These are phyloP conservation scores for Scheffersomyces quercinus DNA, from an alignment of 1,139 yeast genomes.

Conservation along the genomic window DNA sequence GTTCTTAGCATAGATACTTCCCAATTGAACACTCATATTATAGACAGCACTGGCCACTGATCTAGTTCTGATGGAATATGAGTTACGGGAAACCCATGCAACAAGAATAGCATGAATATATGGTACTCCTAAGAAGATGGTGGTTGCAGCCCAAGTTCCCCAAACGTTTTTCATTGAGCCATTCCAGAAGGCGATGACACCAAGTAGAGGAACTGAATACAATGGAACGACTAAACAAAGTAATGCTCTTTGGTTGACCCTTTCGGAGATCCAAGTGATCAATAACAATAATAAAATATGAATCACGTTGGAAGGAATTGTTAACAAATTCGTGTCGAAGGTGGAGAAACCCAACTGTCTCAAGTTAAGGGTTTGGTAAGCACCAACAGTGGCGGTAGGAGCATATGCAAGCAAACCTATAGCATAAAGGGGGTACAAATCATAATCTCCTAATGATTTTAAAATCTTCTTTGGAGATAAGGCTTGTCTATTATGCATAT, in stretches of 20 bases:
- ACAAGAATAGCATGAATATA: slow-evolving; percentile 14
- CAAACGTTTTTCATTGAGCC: slow-evolving; percentile 16
- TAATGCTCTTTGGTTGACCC: slow-evolving; percentile 12
- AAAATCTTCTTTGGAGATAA: slow-evolving; percentile 21
- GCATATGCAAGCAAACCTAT: slow-evolving; percentile 18
- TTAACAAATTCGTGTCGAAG: slow-evolving; percentile 19
- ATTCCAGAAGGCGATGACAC: slow-evolving; percentile 19
- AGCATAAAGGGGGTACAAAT: slow-evolving; percentile 22
- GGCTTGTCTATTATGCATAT: slow-evolving; percentile 34
- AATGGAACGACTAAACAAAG: slow-evolving; percentile 11
- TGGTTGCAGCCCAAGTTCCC: slow-evolving; percentile 20
- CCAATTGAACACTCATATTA: slow-evolving; percentile 16
- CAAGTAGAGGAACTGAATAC: slow-evolving; percentile 11
- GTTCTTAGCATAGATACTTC: slow-evolving; percentile 13
- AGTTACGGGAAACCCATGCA: slow-evolving; percentile 18
- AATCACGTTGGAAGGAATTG: slow-evolving; percentile 18
- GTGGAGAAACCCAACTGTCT: slow-evolving; percentile 20
- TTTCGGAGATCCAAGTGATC: slow-evolving; percentile 11
- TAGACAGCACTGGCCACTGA: slow-evolving; percentile 19
- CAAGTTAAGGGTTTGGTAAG: slow-evolving; percentile 15
- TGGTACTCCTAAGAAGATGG: slow-evolving; percentile 14
- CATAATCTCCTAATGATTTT: slow-evolving; percentile 23
- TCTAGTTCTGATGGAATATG: slow-evolving; percentile 16
- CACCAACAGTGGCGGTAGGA: slow-evolving; percentile 12
- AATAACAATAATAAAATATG: slow-evolving; percentile 15